Evolutionary conservation across 495 filamentous ascomycete species (phyloP).

Genomic region (Chlorociboria aeruginascens): DNA sequence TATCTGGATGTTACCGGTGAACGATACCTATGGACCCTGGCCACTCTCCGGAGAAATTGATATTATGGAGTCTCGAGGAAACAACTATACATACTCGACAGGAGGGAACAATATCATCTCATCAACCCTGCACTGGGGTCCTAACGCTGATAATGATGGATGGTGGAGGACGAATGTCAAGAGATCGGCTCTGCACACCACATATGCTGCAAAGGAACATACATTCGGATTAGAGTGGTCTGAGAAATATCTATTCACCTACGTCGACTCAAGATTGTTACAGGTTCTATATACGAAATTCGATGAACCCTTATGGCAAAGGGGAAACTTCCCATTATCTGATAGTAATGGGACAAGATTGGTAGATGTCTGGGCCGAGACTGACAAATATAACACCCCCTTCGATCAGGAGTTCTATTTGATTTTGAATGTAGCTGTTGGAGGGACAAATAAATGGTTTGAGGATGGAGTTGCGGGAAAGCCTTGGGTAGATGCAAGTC

Average conservation of each 20-base stretch:
- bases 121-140: conserved; percentile 75
- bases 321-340: conserved; percentile 59
- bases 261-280: conserved; percentile 65
- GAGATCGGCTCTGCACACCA: conserved; percentile 62
- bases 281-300: conserved; percentile 76
- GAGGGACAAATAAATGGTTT: conserved; percentile 79
- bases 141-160: conserved; percentile 44
- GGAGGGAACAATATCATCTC: conserved; percentile 75
- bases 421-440: conserved; percentile 72
- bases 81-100: conserved; percentile 59
- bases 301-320: conserved; percentile 55
- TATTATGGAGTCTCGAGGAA: conserved; percentile 67
- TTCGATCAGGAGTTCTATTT: conserved; percentile 78
- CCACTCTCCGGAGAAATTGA: conserved; percentile 80
- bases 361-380: conserved; percentile 54
- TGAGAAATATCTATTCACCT: conserved; percentile 80
- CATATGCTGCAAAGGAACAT: conserved; percentile 54
- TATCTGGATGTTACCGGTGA: conserved; percentile 80
- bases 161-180: conserved; percentile 74
- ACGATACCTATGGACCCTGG: conserved; percentile 64
- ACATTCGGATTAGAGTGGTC: conserved; percentile 78
- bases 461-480: conserved; percentile 56
- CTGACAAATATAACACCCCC: conserved; percentile 50
- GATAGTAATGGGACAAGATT: conserved; percentile 59
- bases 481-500: conserved; percentile 64